phyloP scores from a whole-genome alignment of 2,329 filamentous ascomycete species.

The Stachybotrys elegans region DNA sequence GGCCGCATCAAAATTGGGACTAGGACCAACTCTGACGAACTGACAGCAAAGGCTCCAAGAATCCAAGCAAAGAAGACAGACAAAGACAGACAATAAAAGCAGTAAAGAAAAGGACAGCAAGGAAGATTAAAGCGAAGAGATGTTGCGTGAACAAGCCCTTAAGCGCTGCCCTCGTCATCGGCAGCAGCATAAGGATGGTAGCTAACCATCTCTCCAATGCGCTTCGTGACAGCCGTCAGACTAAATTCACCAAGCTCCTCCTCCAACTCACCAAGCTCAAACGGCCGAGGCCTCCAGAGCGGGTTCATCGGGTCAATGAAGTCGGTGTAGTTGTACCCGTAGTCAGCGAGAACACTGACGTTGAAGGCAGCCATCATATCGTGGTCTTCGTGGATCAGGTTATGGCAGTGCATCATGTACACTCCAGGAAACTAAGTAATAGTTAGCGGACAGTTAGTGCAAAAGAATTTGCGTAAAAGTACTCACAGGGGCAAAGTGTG shows the following conservation, averaged over 20 bases:
- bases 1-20: no score
- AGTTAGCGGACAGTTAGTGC: no score
- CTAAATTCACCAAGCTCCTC: neutral
- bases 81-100: no score
- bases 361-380: slow-evolving; percentile 4
- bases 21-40: no score
- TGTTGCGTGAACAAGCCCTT: no score
- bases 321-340: neutral
- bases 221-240: neutral
- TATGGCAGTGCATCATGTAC: slow-evolving; percentile 3
- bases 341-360: neutral
- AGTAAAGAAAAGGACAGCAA: no score
- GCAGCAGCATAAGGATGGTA: neutral
- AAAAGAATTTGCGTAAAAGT: no score
- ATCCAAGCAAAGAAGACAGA: no score
- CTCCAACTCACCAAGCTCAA: neutral
- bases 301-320: slow-evolving; percentile 1
- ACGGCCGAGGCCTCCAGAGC: neutral
- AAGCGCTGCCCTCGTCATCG: neutral
- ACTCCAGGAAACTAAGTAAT: neutral
- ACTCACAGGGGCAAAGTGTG: no score
- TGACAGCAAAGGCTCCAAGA: no score
- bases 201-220: neutral
- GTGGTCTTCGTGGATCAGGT: slow-evolving; percentile 4
- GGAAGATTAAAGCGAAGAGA: no score